Evolutionary conservation across 2,329 filamentous ascomycete species (phyloP).

Genomic region (Penicillium sp.): DNA sequence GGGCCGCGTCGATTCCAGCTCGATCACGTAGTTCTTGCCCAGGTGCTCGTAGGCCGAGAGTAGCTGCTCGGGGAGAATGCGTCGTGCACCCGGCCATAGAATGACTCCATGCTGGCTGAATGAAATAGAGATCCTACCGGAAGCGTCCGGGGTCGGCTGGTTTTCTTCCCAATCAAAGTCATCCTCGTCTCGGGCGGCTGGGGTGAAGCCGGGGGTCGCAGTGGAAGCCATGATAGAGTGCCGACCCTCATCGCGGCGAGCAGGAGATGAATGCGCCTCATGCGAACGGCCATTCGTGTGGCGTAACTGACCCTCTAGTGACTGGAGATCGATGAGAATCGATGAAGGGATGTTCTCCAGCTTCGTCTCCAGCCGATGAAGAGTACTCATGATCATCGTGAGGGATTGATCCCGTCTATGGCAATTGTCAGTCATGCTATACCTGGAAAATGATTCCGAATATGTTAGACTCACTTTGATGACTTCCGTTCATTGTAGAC

Average conservation of each 20-base stretch:
- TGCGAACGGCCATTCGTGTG: conserved; percentile 18
- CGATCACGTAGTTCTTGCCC: conserved; percentile 53
- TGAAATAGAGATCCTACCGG: conserved; percentile 44
- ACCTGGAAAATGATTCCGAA: background rate
- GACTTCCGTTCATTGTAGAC: conserved; percentile 56
- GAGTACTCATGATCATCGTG: conserved; percentile 56
- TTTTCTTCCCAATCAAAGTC: conserved; percentile 35
- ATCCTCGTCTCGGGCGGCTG: conserved; percentile 28
- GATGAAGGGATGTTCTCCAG: conserved; percentile 50
- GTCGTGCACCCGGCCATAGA: conserved; percentile 51
- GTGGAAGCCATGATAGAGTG: conserved; percentile 16
- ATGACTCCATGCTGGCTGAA: conserved; percentile 56
- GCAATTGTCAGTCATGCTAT: background rate
- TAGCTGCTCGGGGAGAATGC: conserved; percentile 47
- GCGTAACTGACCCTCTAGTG: conserved; percentile 33
- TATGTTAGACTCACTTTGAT: conserved; percentile 47
- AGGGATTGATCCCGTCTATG: conserved; percentile 55
- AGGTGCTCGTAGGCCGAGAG: conserved; percentile 40
- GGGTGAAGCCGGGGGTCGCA: conserved; percentile 27
- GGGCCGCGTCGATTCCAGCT: conserved; percentile 51
- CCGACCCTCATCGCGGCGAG: conserved; percentile 9
- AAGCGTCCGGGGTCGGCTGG: conserved; percentile 30
- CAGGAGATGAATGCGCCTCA: conserved; percentile 19
- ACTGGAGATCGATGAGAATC: conserved; percentile 32
- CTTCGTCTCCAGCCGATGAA: conserved; percentile 55